phyloP scores from a whole-genome alignment of 2,329 filamentous ascomycete species.

The Pestalotiopsis sp. region DNA sequence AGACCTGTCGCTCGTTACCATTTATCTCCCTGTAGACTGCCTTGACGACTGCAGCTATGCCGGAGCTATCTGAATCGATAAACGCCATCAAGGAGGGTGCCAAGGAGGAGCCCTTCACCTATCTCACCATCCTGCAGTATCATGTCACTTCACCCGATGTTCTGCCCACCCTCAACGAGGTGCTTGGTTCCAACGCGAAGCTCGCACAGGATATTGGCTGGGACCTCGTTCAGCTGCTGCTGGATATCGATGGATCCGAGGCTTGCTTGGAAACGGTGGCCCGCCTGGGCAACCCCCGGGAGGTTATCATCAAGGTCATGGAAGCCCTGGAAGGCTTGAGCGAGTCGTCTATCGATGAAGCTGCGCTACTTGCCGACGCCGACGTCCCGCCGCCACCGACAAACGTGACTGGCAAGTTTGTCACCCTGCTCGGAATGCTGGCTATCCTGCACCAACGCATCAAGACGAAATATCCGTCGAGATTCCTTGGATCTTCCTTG shows the following conservation, averaged over 20 bases:
- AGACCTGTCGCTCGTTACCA: background rate
- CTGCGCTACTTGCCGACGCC: conserved; percentile 35
- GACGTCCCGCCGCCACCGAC: conserved; percentile 23
- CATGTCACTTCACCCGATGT: conserved; percentile 65
- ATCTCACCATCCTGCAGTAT: conserved; percentile 77
- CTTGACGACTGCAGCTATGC: conserved; percentile 1
- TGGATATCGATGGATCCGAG: conserved; percentile 69
- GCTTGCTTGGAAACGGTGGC: conserved; percentile 75
- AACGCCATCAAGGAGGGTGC: conserved; percentile 31
- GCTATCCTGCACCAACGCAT: conserved; percentile 74
- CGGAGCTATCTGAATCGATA: conserved; percentile 27
- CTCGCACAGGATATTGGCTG: conserved; percentile 80
- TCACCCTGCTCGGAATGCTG: conserved; percentile 71
- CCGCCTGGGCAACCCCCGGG: conserved; percentile 76
- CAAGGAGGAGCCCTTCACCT: conserved; percentile 68
- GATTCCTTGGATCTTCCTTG: conserved; percentile 77
- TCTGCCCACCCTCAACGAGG: conserved; percentile 68
- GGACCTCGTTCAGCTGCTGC: conserved; percentile 78
- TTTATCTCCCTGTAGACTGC: background rate
- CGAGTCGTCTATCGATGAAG: conserved; percentile 46
- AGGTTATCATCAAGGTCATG: conserved; percentile 80
- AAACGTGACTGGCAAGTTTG: conserved; percentile 55
- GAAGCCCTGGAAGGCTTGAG: conserved; percentile 68
- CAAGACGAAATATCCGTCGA: conserved; percentile 76
- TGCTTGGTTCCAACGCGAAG: conserved; percentile 64